A percentile compares a stretch with the other conserved stretches of the same genome.
Evolutionary conservation across 1,284 basidiomycete species (phyloP).

Genomic region (Laetiporus sulphureus): DNA sequence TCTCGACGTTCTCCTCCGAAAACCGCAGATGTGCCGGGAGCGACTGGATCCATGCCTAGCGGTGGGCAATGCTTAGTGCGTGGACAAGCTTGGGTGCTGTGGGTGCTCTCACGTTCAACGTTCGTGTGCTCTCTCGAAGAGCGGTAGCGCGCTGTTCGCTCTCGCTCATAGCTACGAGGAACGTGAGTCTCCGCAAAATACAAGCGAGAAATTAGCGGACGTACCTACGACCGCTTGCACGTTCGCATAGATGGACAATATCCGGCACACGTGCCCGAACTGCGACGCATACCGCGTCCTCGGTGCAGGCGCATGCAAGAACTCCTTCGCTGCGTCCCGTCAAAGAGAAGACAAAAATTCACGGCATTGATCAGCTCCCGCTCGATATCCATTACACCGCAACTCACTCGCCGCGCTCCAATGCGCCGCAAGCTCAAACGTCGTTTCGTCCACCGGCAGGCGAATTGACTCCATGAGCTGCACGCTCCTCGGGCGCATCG

Average conservation of each 20-base stretch:
- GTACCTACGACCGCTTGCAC: constrained; percentile 36
- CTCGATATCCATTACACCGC: neutral
- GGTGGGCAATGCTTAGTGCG: constrained; percentile 9
- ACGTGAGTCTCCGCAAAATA: neutral
- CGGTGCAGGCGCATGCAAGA: constrained; percentile 53
- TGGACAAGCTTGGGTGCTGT: constrained; percentile 1
- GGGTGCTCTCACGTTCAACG: constrained; percentile 31
- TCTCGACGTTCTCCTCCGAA: constrained; percentile 54
- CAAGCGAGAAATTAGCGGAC: constrained; percentile 4
- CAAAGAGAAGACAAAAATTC: too few species aligned
- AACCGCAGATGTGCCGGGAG: constrained; percentile 65
- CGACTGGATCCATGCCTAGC: constrained; percentile 60
- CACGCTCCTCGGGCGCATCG: constrained; percentile 21
- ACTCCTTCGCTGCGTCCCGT: constrained; percentile 54
- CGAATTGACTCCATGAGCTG: constrained; percentile 49
- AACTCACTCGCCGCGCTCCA: constrained; percentile 53
- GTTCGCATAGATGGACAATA: constrained; percentile 54
- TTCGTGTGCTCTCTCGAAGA: constrained; percentile 33
- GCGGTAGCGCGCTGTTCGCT: constrained; percentile 14
- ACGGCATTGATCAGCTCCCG: neutral
- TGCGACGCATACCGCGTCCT: constrained; percentile 58
- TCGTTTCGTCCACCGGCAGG: constrained; percentile 70
- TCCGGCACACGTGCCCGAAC: constrained; percentile 64
- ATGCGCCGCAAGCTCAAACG: constrained; percentile 62
- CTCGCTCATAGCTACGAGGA: constrained; percentile 17